A percentile compares a stretch with the other conserved stretches of the same genome.
phyloP scores from a whole-genome alignment of 768 basidiomycete species.

The Calocybe indica region DNA sequence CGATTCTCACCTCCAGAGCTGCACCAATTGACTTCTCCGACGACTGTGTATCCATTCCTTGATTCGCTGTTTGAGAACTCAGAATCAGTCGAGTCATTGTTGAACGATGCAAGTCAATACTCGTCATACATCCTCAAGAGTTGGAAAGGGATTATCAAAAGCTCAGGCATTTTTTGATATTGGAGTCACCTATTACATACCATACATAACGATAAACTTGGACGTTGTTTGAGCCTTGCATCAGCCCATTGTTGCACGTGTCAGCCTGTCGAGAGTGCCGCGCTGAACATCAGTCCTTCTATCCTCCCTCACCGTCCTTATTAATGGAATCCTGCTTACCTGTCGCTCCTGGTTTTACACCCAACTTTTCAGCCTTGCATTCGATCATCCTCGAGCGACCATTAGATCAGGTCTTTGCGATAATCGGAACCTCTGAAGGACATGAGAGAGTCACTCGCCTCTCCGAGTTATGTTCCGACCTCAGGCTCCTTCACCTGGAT shows the following conservation, averaged over 20 bases:
- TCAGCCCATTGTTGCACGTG: not conserved
- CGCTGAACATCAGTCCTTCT: not conserved
- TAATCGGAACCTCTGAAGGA: slow-evolving; percentile 21
- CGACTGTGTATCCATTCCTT: slow-evolving; percentile 61
- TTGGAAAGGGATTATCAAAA: slow-evolving; percentile 68
- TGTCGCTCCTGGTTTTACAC: slow-evolving; percentile 7
- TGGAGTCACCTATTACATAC: not conserved
- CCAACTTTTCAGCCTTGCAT: slow-evolving; percentile 24
- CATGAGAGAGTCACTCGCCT: slow-evolving; percentile 27
- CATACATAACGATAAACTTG: not conserved
- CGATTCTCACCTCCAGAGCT: slow-evolving; percentile 42
- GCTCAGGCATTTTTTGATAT: slow-evolving; percentile 46
- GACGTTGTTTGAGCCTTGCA: not conserved
- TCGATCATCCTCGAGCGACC: slow-evolving; percentile 22
- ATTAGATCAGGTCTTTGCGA: slow-evolving; percentile 18
- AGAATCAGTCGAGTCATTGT: slow-evolving; percentile 32
- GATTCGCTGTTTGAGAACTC: slow-evolving; percentile 54
- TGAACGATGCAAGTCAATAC: slow-evolving; percentile 51
- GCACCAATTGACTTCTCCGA: slow-evolving; percentile 75
- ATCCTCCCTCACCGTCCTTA: too few relatives aligned
- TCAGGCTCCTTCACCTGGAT: slow-evolving; percentile 21
- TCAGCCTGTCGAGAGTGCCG: not conserved
- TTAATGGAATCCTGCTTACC: too few relatives aligned
- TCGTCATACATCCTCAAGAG: slow-evolving; percentile 59
- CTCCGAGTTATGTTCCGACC: slow-evolving; percentile 20